Base-by-base conservation (phyloP, 208 protist genomes). In the Novymonas esmeraldas region DNA sequence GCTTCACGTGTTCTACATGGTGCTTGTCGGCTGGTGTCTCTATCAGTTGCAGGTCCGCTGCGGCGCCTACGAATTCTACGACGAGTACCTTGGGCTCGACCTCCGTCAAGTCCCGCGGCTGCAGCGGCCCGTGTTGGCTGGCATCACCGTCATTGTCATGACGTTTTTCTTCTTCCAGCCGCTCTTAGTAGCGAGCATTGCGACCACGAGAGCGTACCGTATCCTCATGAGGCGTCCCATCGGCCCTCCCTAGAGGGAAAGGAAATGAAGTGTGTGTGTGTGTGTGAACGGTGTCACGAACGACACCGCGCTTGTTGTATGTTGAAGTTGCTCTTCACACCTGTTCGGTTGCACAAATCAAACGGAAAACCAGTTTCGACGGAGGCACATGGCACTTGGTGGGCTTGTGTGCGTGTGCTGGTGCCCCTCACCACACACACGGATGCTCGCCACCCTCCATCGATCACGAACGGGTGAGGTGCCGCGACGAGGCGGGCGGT, bases 41-140 rank as follows among this genome's bases (percentile, higher is more conserved):
- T 96, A 96, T 71, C 72, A 87, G 58, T 56, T 93, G 14, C 90
- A 96, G 64, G 39, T 87, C 18, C 46, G 74, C 11, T 93, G 59
- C 61, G 65, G 69, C 14, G 87, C 87, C 14, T 93, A 92, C 64
- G 83, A 90, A 11, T 93, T 93, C 29, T 96, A 96, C 66, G 87
- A 94, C 67, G 90, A 96, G 72, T 96, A 89, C 69, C 73, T 96
- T 38, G 90, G 90, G 9, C 69, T 96, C 3, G 90, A 96, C 57
- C 78, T 96, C 3, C 81, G 85, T 2, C 85, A 94, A 73, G 85
- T 85, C 13, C 90, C 90, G 41, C 79, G 73, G 11, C 42, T 93
- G 36, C 81, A 94, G 58, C 90, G 88, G 57, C 91, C 91, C 6
- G 64, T 94, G 28, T 66, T 96, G 31, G 76, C 68, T 26, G 66